A percentile compares a stretch with the other conserved stretches of the same genome.
Conservation (phyloP, 805 yeast genomes). For the Ascoidea asiatica region DNA sequence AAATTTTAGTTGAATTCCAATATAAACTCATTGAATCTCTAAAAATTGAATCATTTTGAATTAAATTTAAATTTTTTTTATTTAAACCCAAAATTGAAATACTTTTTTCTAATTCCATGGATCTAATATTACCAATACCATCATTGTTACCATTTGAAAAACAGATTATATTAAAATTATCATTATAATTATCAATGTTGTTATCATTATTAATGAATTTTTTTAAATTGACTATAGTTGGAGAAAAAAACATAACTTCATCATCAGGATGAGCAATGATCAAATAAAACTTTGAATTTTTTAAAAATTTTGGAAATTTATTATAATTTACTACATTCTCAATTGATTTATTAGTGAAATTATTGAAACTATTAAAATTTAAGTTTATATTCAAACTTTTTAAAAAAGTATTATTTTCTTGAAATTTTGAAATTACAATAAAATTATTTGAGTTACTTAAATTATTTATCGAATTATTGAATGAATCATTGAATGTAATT, state of each 20-base stretch:
- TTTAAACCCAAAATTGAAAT: constrained; percentile 39
- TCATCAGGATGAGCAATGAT: constrained; percentile 96
- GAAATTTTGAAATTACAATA: background rate
- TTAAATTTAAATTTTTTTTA: constrained; percentile 26
- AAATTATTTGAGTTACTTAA: background rate
- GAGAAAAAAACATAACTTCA: constrained; percentile 94
- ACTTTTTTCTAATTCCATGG: constrained; percentile 42
- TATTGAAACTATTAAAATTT: too few species aligned
- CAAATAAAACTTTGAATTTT: constrained; percentile 23
- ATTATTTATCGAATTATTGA: background rate
- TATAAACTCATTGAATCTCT: constrained; percentile 53
- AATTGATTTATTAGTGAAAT: background rate
- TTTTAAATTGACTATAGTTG: constrained; percentile 45
- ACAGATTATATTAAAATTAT: constrained; percentile 47
- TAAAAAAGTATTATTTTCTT: background rate
- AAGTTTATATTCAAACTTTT: too few species aligned
- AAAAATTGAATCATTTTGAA: constrained; percentile 33
- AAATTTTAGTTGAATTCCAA: constrained; percentile 46
- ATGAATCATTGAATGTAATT: background rate
- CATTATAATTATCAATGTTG: constrained; percentile 32
- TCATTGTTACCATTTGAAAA: constrained; percentile 69
- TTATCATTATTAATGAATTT: too few species aligned
- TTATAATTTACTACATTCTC: background rate
- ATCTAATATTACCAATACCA: constrained; percentile 55
- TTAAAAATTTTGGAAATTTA: constrained; percentile 3